phyloP scores from a whole-genome alignment of 2,329 filamentous ascomycete genomes.

The Westerdykella ornata region DNA sequence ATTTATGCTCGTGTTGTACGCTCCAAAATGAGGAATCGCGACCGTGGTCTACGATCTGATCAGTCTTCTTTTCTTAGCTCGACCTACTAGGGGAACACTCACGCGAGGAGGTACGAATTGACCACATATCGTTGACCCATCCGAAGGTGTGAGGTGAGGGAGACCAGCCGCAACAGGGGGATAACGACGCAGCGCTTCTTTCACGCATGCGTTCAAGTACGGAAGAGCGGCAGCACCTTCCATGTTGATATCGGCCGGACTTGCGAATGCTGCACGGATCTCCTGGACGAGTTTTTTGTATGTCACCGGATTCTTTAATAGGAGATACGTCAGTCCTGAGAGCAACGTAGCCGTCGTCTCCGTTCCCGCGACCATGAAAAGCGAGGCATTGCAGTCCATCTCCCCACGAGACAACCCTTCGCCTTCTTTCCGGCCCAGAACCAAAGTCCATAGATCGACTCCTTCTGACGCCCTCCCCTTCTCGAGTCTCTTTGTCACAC shows the following conservation, averaged over 20 bases:
- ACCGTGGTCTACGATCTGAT: conserved; percentile 8
- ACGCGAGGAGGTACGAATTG: conserved; percentile 29
- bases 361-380: conserved; percentile 41
- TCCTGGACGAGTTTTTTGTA: conserved; percentile 26
- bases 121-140: conserved; percentile 35
- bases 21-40: conserved; percentile 12
- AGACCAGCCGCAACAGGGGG: conserved; percentile 37
- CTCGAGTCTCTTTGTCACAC: conserved; percentile 27
- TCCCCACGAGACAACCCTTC: conserved; percentile 25
- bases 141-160: conserved; percentile 30
- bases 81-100: conserved; percentile 11
- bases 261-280: conserved; percentile 21
- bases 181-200: conserved; percentile 40
- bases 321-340: conserved; percentile 33
- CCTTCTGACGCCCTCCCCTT: conserved; percentile 18
- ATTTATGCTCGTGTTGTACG: conserved; percentile 15
- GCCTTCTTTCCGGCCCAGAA: conserved; percentile 31
- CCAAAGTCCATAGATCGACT: conserved; percentile 38
- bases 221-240: conserved; percentile 22
- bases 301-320: conserved; percentile 25
- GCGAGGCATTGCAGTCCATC: conserved; percentile 34
- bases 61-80: neutral
- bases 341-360: conserved; percentile 43
- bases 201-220: conserved; percentile 37
- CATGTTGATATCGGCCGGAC: conserved; percentile 32